These are phyloP conservation scores for Sugiyamaella americana DNA, from an alignment of 805 yeast genomes.

Conservation along the genomic window DNA sequence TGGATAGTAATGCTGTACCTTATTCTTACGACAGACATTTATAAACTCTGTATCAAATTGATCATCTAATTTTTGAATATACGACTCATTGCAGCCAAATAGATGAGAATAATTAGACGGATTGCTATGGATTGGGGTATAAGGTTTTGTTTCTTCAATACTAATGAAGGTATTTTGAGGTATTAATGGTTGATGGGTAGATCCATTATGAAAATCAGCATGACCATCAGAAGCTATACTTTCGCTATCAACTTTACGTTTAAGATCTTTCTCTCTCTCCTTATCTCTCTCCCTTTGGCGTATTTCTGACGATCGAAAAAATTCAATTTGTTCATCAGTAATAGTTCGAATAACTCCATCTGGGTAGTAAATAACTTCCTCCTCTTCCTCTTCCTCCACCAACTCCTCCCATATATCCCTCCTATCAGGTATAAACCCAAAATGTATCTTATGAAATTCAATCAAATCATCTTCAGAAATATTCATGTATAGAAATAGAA, in stretches of 20 bases:
- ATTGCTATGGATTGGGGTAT: conserved; percentile 4
- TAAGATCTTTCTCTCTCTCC: neutral
- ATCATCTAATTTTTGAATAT: conserved; percentile 11
- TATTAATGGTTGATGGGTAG: neutral
- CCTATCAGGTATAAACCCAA: conserved; percentile 6
- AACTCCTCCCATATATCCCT: too few relatives aligned
- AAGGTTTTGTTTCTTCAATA: conserved; percentile 13
- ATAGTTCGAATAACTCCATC: conserved; percentile 22
- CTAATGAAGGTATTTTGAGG: conserved; percentile 1
- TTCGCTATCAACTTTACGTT: neutral
- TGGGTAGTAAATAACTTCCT: conserved; percentile 10
- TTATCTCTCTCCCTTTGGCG: neutral
- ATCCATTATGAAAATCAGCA: neutral
- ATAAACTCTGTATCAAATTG: conserved; percentile 7
- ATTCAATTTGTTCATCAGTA: conserved; percentile 23
- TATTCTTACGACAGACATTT: neutral
- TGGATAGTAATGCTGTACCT: conserved; percentile 17
- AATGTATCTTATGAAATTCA: conserved; percentile 16
- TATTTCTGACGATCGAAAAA: conserved; percentile 19
- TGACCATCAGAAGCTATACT: too few relatives aligned
- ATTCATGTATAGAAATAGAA: neutral
- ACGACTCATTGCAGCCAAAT: conserved; percentile 11
- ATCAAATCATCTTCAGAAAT: conserved; percentile 12
- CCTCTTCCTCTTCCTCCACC: neutral
- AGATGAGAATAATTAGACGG: conserved; percentile 4